Evolutionary conservation across 352 stramenopile genomes (phyloP), one percentile per base, ranked within the genome.

Genomic region (Phytophthora fragariaefolia): DNA sequence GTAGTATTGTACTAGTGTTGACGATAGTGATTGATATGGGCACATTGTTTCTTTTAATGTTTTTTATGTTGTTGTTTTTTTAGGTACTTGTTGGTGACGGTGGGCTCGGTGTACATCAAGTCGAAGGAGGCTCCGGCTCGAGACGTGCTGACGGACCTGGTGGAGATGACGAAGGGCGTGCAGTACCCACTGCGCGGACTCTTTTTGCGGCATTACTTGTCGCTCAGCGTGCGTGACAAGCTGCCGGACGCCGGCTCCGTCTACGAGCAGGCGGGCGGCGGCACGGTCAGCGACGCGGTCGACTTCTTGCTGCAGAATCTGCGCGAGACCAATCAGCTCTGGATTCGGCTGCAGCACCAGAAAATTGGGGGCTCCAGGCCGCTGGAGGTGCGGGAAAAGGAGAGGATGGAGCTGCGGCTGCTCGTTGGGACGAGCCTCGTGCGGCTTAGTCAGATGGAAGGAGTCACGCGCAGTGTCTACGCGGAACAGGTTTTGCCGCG

Each of bases 161-260:
- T 99, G 32, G 96, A 99, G 74, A 99, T 99, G 85, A 95, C 94
- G 47, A 99, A 99, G 75, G 98, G 97, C 58, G 97, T 99, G 27
- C 98, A 99, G 74, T 97, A 99, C 73, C 97, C 98, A 2, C 90
- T 99, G 56, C 83, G 98, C 24, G 98, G 98, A 10, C 87, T 99
- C 10, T 99, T 99, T 77, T 79, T 99, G 60, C 84, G 98, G 48
- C 91, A 99, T 72, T 99, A 99, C 79, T 83, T 99, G 38, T 92
- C 90, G 17, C 74, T 89, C 15, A 83, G 80, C 23, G 86, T 97
- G 23, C 96, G 97, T 53, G 96, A 99, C 72, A 97, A 98, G 66
- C 89, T 99, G n/a, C 96, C 96, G 1, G 92, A 98, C 69, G 82
- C 78, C 18, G 71, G 81, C 30, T 81, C 69, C 20, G 64, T 81